Base-by-base conservation (phyloP, 176 grass and related monocot species). In the Paspalum vaginatum region DNA sequence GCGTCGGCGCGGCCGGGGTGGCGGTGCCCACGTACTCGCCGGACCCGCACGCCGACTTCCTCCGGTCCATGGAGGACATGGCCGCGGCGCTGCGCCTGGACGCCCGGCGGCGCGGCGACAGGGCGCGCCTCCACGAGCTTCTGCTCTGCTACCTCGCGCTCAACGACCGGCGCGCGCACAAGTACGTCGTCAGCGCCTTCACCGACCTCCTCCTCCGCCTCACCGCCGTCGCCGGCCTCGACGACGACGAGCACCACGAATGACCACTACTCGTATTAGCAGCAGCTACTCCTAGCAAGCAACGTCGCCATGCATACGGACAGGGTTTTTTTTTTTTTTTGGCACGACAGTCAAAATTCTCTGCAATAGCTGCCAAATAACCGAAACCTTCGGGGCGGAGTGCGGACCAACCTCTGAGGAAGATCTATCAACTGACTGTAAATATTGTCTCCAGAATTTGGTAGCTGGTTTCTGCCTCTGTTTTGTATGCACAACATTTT, bases 61-160 rank as follows among this genome's bases (percentile, higher is more conserved):
- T 88, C 21, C 40, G 40, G 61, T 99, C 97, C 18, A 99, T 99
- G 97, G 97, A 93, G 88, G 93, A 99, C 88, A 99, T 96, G 97
- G 85, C 85, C 14, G 86, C 78, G 49, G 96, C 93, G 61, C 88
- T 95, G 25, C 84, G 84, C 17, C 85, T 95, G 17, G 88, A 99
- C 86, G 79, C 87, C 76, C 76, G 84, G 51, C 73, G 68, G 15
- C 77, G 75, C 56, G 41, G 84, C 68, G 88, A 94, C 86, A 63
- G 89, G 79, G 86, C 86, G 26, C 84, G 88, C 27, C 90, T 99
- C 66, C 90, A 95, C 69, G 97, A 99, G 88, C 93, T 99, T 12
- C 84, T 96, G 3, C 93, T 99, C 66, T 99, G 97, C 82, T 99
- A 99, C 90, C 97, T 99, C 45, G 91, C 93, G 18, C 89, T 99